Conservation (phyloP, 1,139 yeast species). For the Blastobotrys aristatus region DNA sequence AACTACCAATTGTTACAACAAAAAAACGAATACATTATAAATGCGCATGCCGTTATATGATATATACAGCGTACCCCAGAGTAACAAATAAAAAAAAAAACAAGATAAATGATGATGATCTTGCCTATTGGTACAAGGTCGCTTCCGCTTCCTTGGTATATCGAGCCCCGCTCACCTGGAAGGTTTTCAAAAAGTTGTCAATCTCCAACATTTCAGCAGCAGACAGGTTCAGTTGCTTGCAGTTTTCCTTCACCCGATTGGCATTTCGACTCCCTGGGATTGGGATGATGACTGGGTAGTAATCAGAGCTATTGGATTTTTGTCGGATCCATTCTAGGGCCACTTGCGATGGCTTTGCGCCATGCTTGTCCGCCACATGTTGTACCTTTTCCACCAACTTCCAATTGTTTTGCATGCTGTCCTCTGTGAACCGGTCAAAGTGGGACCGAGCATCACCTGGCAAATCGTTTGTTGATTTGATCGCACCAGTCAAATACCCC, state of each 20-base stretch:
- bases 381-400: constrained; percentile 45
- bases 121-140: too few species aligned
- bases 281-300: constrained; percentile 62
- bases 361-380: constrained; percentile 41
- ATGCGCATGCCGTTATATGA: too few species aligned
- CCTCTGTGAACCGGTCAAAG: constrained; percentile 47
- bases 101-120: too few species aligned
- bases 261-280: constrained; percentile 69
- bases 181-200: constrained; percentile 38
- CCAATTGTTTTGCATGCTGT: constrained; percentile 50
- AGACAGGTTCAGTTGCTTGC: constrained; percentile 43
- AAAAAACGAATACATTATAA: too few species aligned
- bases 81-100: too few species aligned
- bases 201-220: constrained; percentile 48
- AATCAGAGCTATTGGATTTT: constrained; percentile 22
- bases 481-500: constrained; percentile 66
- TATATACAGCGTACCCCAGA: too few species aligned
- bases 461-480: too few species aligned
- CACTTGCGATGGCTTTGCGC: constrained; percentile 56
- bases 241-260: constrained; percentile 58
- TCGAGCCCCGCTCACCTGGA: constrained; percentile 47
- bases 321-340: constrained; percentile 67
- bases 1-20: too few species aligned
- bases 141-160: too few species aligned
- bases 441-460: neutral